Conservation (phyloP, 257 asterid genomes). For the Solanum chiquidenum region DNA sequence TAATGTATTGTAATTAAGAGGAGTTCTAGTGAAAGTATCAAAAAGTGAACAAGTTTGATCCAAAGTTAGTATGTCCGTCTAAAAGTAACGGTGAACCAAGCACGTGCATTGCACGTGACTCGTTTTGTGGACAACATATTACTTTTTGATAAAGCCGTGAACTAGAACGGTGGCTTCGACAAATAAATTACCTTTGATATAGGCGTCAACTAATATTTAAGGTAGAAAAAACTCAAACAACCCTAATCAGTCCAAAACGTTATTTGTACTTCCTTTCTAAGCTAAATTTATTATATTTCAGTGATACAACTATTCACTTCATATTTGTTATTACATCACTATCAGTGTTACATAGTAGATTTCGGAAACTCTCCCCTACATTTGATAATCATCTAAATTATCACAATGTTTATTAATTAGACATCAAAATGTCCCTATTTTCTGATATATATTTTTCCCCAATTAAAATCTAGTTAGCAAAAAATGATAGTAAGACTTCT, state of each 20-base stretch:
- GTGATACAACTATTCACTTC: not conserved
- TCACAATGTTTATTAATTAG: not conserved
- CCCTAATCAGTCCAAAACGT: too few relatives aligned
- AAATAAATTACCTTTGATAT: too few relatives aligned
- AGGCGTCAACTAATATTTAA: too few relatives aligned
- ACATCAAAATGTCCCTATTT: not conserved
- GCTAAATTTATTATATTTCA: not conserved
- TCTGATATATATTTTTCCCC: not conserved
- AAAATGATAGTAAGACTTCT: not conserved
- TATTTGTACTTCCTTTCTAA: too few relatives aligned
- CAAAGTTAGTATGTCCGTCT: not conserved
- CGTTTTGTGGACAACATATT: not conserved
- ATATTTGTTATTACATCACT: too few relatives aligned
- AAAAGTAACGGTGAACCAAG: not conserved
- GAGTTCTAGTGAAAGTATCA: not conserved
- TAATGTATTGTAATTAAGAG: not conserved
- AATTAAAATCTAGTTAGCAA: not conserved
- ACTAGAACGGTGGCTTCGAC: too few relatives aligned
- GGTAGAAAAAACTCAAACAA: accelerated
- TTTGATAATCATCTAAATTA: not conserved
- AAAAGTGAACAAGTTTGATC: not conserved
- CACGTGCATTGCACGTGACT: not conserved
- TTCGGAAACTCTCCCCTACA: not conserved
- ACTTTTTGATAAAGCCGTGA: not conserved
- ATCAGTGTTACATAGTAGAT: not conserved